Conservation (phyloP, 768 basidiomycete species). For the Neoboletus subvelutipes region DNA sequence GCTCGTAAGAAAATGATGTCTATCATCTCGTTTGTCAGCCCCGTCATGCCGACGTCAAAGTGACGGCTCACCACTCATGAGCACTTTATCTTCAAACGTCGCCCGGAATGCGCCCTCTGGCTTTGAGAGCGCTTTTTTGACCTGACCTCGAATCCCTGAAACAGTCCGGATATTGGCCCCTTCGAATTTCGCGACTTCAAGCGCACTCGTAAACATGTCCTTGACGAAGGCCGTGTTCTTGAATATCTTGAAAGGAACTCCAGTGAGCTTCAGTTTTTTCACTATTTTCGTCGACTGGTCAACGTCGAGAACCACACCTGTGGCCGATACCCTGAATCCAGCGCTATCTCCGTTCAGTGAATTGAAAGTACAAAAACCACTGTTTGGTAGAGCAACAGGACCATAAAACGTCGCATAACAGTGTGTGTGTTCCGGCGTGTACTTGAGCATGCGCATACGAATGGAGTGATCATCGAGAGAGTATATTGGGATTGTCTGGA, state of each 20-base stretch:
- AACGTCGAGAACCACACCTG: conserved; percentile 92
- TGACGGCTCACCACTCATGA: conserved; percentile 80
- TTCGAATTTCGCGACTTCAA: conserved; percentile 98
- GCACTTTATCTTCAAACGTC: conserved; percentile 96
- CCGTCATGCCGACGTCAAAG: background rate
- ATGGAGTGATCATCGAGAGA: conserved; percentile 97
- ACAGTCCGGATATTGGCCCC: conserved; percentile 96
- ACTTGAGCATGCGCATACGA: conserved; percentile 99
- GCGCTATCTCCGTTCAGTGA: conserved; percentile 61
- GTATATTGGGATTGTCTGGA: conserved; percentile 94
- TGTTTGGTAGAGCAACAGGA: conserved; percentile 88
- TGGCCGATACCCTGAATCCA: conserved; percentile 88
- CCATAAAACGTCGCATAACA: conserved; percentile 98
- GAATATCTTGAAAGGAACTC: conserved; percentile 94
- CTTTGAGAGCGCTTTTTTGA: conserved; percentile 94
- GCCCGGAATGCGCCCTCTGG: conserved; percentile 95
- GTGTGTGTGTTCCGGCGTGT: conserved; percentile 99
- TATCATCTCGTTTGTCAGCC: conserved; percentile 28
- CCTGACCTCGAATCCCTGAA: conserved; percentile 92
- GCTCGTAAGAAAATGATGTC: conserved; percentile 95
- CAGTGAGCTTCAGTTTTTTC: conserved; percentile 97
- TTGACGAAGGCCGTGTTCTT: conserved; percentile 98
- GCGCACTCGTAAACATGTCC: conserved; percentile 92
- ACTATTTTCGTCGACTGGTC: conserved; percentile 93
- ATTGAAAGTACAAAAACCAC: conserved; percentile 97